Evolutionary conservation across 2,329 filamentous ascomycete species (phyloP).

Genomic region (Hymenoscyphus linearis): DNA sequence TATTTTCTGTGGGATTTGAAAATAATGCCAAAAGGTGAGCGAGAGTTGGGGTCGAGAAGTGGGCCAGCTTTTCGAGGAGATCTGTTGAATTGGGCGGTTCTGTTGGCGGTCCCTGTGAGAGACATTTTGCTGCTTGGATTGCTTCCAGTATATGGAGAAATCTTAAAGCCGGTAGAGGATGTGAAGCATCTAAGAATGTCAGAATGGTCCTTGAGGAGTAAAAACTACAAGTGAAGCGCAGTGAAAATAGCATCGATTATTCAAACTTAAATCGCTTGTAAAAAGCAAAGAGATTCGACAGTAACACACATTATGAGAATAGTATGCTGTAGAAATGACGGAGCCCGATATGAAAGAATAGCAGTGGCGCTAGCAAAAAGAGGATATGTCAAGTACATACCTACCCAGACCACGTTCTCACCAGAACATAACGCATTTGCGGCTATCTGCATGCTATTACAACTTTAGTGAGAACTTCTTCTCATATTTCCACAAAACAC

Average conservation of each 20-base stretch:
- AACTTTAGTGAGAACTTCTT: slow-evolving; percentile 13
- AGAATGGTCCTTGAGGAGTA: background rate
- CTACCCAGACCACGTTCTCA: slow-evolving; percentile 73
- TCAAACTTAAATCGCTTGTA: background rate
- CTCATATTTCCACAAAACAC: slow-evolving; percentile 3
- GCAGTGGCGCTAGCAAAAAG: background rate
- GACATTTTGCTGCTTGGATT: slow-evolving; percentile 5
- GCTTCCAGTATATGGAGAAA: slow-evolving; percentile 41
- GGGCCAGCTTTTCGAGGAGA: slow-evolving; percentile 51
- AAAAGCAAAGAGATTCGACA: background rate
- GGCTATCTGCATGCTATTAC: slow-evolving; percentile 62
- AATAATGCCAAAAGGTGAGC: slow-evolving; percentile 68
- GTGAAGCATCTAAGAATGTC: slow-evolving; percentile 27
- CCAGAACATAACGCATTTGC: slow-evolving; percentile 56
- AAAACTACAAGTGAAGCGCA: background rate
- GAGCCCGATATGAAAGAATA: background rate
- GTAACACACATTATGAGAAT: background rate
- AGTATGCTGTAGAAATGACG: no score
- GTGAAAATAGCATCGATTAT: background rate
- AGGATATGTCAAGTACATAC: slow-evolving; percentile 37
- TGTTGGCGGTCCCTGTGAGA: slow-evolving; percentile 4
- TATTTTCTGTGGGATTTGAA: slow-evolving; percentile 56
- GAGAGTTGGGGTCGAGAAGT: slow-evolving; percentile 55
- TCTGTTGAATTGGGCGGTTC: slow-evolving; percentile 23
- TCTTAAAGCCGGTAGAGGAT: slow-evolving; percentile 41